Evolutionary conservation across 129 eudicot species (phyloP), one percentile per base, ranked within the genome.

Genomic region (Centella asiatica): DNA sequence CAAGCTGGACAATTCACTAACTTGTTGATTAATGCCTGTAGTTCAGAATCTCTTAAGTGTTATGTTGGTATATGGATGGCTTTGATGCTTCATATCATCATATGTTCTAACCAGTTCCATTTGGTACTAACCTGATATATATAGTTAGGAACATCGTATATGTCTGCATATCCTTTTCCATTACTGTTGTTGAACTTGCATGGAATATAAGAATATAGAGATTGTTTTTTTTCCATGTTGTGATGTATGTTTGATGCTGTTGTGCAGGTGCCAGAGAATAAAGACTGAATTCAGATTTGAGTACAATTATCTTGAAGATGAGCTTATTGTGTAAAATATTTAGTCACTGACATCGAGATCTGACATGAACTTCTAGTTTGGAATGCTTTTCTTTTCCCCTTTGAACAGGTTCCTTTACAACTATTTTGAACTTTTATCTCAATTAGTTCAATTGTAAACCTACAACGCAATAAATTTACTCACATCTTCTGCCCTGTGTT

Each of bases 261-360:
- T 27, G 49, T 8, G 34, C 86, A 93, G 99, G 99, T 87, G 99
- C 69, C 99, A 87, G 78, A 80, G 96, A 73, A 80, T 93, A 67
- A 93, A 93, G 86, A 74, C 81, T 0, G 99, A 87, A 60, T 93
- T 93, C 84, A 82, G 78, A 22, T 93, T 93, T 50, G 96, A 87
- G 85, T 93, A 93, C 80, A 93, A 81, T 71, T 87, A 70, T 77
- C 96, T 93, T 47, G 99, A 93, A 78, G 99, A 87, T 60, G 99
- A 93, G 52, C 85, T 92, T 40, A 76, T 78, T 5, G 83, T 82
- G 75, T 93, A 83, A 80, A 69, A 3, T 22, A 26, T 68, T 10
- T 44, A 42, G 40, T 29, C 58, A 59, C 29, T 14, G 49, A 57
- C 58, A 34, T 31, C 0, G 53, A 39, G 53, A 28, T 63, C 20